Evolutionary conservation across 768 basidiomycete species (phyloP).

Genomic region (Serendipita sp.): DNA sequence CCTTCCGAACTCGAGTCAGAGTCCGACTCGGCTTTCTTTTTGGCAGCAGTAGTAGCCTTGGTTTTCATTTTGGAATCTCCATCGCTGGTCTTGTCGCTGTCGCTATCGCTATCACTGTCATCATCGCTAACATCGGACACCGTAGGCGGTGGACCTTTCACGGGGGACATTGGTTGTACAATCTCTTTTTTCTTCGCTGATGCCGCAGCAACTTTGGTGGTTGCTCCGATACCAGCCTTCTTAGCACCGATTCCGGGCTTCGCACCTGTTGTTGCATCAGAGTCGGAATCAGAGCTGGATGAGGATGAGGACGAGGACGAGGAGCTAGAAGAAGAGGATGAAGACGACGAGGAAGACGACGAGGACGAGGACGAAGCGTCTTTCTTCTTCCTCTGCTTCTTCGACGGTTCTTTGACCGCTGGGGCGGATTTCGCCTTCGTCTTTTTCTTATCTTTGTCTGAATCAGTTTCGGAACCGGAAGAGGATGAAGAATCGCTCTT

Average conservation of each 20-base stretch:
- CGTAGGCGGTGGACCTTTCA: conserved; percentile 6
- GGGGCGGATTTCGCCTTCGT: not conserved
- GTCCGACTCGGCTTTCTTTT: conserved; percentile 16
- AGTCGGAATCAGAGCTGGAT: conserved; percentile 13
- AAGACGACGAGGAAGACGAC: conserved; percentile 10
- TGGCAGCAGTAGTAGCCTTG: conserved; percentile 18
- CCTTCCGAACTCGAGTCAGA: not conserved
- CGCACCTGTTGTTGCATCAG: conserved; percentile 12
- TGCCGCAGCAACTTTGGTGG: conserved; percentile 10
- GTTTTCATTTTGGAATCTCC: conserved; percentile 24
- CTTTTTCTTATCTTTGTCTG: conserved; percentile 20
- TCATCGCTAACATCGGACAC: conserved; percentile 19
- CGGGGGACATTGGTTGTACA: conserved; percentile 10
- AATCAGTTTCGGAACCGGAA: conserved; percentile 16
- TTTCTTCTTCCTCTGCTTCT: too few relatives aligned
- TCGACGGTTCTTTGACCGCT: too few relatives aligned
- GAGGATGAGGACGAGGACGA: conserved; percentile 16
- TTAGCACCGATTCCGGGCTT: conserved; percentile 5
- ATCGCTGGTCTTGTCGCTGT: conserved; percentile 41
- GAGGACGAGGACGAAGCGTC: too few relatives aligned
- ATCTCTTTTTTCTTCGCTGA: conserved; percentile 13
- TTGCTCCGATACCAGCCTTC: conserved; percentile 1
- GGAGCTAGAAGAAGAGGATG: conserved; percentile 12
- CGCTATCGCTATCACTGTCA: conserved; percentile 22
- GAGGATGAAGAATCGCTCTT: conserved; percentile 7